These are phyloP conservation scores for Suhomyces bokatorum DNA, from an alignment of 1,139 yeast genomes.

Conservation along the genomic window DNA sequence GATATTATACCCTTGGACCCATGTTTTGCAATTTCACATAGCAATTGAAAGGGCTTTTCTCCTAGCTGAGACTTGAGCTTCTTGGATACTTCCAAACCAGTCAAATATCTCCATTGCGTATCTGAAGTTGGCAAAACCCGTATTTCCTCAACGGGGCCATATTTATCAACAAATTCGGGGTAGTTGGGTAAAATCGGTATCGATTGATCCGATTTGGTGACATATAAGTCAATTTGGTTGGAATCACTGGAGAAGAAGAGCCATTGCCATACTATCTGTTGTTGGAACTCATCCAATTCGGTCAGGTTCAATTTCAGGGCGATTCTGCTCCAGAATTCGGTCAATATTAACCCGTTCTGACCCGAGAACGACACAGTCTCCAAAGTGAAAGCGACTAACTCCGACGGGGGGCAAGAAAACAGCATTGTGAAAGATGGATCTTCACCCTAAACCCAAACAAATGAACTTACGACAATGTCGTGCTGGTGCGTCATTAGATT, in stretches of 20 bases:
- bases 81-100: slow-evolving; percentile 39
- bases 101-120: slow-evolving; percentile 44
- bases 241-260: slow-evolving; percentile 29
- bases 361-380: slow-evolving; percentile 42
- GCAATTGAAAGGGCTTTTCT: slow-evolving; percentile 42
- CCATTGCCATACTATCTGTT: slow-evolving; percentile 45
- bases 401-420: slow-evolving; percentile 23
- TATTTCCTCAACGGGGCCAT: slow-evolving; percentile 20
- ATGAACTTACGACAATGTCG: slow-evolving; percentile 9
- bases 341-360: slow-evolving; percentile 30
- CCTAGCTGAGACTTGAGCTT: slow-evolving; percentile 37
- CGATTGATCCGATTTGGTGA: slow-evolving; percentile 18
- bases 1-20: slow-evolving; percentile 60
- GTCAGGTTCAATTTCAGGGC: slow-evolving; percentile 21
- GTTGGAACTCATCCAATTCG: slow-evolving; percentile 35
- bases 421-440: slow-evolving; percentile 15
- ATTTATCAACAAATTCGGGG: slow-evolving; percentile 19
- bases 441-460: neutral
- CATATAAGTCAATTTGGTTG: slow-evolving; percentile 19
- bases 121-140: slow-evolving; percentile 37
- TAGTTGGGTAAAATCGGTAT: slow-evolving; percentile 24
- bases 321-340: slow-evolving; percentile 34
- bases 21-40: slow-evolving; percentile 53
- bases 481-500: neutral
- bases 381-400: slow-evolving; percentile 29